A percentile compares a stretch with the other conserved stretches of the same genome.
These are phyloP conservation scores for Cladophialophora carrionii DNA, from an alignment of 2,329 filamentous ascomycete genomes.

Conservation along the genomic window DNA sequence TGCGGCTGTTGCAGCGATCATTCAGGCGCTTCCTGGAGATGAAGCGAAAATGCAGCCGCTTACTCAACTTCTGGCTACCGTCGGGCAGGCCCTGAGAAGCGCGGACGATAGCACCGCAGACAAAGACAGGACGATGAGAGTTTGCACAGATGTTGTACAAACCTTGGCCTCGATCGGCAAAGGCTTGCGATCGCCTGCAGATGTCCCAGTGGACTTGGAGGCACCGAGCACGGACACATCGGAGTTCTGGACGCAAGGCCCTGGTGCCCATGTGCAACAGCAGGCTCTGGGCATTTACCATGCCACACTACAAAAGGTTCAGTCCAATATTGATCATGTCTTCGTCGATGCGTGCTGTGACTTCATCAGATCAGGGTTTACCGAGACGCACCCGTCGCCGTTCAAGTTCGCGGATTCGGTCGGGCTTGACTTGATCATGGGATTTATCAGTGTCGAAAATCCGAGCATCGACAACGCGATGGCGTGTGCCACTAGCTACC, in stretches of 20 bases:
- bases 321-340: constrained; percentile 42
- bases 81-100: constrained; percentile 40
- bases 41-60: constrained; percentile 47
- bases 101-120: constrained; percentile 43
- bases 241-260: constrained; percentile 35
- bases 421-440: constrained; percentile 46
- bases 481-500: constrained; percentile 51
- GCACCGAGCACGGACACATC: neutral
- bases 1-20: constrained; percentile 51
- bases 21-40: constrained; percentile 48
- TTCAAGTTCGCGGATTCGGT: constrained; percentile 50
- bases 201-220: constrained; percentile 35
- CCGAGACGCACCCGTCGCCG: constrained; percentile 47
- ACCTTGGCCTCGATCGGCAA: constrained; percentile 37
- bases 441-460: constrained; percentile 47
- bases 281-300: constrained; percentile 28
- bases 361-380: constrained; percentile 52
- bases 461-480: constrained; percentile 50
- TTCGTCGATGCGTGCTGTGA: constrained; percentile 53
- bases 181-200: constrained; percentile 35
- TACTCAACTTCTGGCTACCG: constrained; percentile 45
- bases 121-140: constrained; percentile 43
- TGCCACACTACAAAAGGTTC: constrained; percentile 46
- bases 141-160: constrained; percentile 46
- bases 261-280: constrained; percentile 29